phyloP scores from a whole-genome alignment of 2,329 filamentous ascomycete species.

The Scleromitrula shiraiana region DNA sequence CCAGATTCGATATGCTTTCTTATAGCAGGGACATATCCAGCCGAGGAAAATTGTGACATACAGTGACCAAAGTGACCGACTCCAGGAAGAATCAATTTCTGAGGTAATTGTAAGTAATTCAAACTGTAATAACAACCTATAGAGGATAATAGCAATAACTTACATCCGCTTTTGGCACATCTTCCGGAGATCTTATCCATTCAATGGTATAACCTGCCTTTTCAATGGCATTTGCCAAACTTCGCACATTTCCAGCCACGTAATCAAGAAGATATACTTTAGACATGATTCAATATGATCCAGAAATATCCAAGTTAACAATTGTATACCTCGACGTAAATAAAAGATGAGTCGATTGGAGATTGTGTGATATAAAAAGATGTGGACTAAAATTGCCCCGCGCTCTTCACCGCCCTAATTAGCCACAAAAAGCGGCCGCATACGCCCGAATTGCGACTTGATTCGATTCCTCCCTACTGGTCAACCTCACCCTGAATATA shows the following conservation, averaged over 20 bases:
- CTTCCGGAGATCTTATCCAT: conserved; percentile 80
- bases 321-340: too few species aligned
- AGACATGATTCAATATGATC: conserved; percentile 47
- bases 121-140: not conserved
- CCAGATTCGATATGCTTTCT: conserved; percentile 73
- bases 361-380: too few species aligned
- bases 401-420: too few species aligned
- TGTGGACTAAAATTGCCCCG: too few species aligned
- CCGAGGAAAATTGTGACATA: conserved; percentile 70
- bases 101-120: not conserved
- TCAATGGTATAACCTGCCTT: conserved; percentile 88
- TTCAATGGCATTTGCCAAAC: conserved; percentile 94
- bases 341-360: too few species aligned
- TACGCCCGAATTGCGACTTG: too few species aligned
- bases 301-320: too few species aligned
- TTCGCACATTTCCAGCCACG: conserved; percentile 92
- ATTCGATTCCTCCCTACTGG: too few species aligned
- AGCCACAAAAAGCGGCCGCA: too few species aligned
- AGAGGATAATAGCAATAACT: conserved; percentile 21
- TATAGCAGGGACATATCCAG: conserved; percentile 78
- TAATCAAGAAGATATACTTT: conserved; percentile 77
- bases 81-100: conserved; percentile 92
- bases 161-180: conserved; percentile 81
- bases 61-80: conserved; percentile 98
- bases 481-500: too few species aligned